Base-by-base conservation (phyloP, 129 eudicot species). In the Lactuca saligna region DNA sequence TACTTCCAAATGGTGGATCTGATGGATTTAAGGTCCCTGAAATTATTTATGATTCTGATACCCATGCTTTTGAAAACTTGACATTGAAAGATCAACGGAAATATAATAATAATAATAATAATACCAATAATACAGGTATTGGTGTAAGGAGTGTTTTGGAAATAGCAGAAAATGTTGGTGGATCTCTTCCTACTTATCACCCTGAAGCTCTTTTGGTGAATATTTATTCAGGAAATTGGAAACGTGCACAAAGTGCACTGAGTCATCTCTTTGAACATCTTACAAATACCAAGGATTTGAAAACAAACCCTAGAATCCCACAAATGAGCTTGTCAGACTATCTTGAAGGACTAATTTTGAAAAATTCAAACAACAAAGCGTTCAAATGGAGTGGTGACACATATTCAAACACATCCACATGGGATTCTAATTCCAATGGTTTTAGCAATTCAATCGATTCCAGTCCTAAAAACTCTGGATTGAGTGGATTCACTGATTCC, bases 151-250 rank as follows among this genome's bases (percentile, higher is more conserved):
- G 88, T 75, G 70, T 89, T 66, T 60, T 82, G 59, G 91, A 78
- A 63, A 73, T 87, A 57, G 83, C 90, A 29, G 87, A 83, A 73
- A 69, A 58, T 41, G 64, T 89, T 6, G 89, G 97, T 70, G 98
- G 97, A 61, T 72, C 92, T 63, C 73, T 89, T 33, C 88, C 91
- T 69, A 49, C 84, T 17, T 83, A 86, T 75, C 97, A 87, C 72
- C 97, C 98, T n/a, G 95, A 87, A 80, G 78, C 90, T 17, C 90
- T 93, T 63, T 64, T 89, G 66, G 75, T 69, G 68, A 84, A 89
- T 79, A 82, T 89, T 51, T 80, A 68, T 75, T 76, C 98, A 87
- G 99, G 99, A 50, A 85, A 90, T 75, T 94, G 95, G 96, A 85
- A 83, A 73, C 97, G 99, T 75, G 86, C 99, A 71, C 78, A 58